These are phyloP conservation scores for Diaporthe sp. DNA, from an alignment of 2,329 filamentous ascomycete genomes.

Conservation along the genomic window DNA sequence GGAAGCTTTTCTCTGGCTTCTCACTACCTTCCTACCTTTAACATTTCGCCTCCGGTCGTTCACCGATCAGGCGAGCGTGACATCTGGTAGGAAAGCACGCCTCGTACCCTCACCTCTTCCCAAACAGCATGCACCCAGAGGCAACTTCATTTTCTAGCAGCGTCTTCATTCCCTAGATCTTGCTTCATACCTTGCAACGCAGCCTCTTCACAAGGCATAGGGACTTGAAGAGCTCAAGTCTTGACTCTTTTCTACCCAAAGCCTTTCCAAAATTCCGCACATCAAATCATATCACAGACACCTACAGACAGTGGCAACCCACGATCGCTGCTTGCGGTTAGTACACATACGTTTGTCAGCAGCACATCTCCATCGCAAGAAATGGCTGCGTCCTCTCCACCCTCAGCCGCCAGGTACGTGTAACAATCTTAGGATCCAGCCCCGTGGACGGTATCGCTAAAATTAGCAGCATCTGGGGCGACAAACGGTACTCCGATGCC, in stretches of 20 bases:
- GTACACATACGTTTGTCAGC: background rate
- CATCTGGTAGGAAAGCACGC: background rate
- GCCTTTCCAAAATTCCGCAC: background rate
- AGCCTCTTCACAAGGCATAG: background rate
- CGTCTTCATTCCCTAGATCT: too few species aligned
- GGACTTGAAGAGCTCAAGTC: background rate
- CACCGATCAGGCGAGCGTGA: too few species aligned
- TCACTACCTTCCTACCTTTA: background rate
- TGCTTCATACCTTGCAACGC: too few species aligned
- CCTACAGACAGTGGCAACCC: background rate
- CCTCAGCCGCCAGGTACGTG: background rate
- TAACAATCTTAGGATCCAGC: fast-evolving
- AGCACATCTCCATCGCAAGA: background rate
- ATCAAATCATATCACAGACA: background rate
- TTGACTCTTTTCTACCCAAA: background rate
- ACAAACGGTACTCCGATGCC: slow-evolving; percentile 8
- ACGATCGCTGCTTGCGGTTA: background rate
- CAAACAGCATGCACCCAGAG: too few species aligned
- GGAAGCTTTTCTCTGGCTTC: background rate
- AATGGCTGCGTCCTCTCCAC: background rate
- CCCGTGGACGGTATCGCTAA: background rate
- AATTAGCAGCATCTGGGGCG: background rate
- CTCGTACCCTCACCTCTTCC: background rate
- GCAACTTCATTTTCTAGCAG: background rate
- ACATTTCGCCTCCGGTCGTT: background rate